phyloP scores from a whole-genome alignment of 2,329 filamentous ascomycete genomes.

The Arthrobotrys sphaeroides region DNA sequence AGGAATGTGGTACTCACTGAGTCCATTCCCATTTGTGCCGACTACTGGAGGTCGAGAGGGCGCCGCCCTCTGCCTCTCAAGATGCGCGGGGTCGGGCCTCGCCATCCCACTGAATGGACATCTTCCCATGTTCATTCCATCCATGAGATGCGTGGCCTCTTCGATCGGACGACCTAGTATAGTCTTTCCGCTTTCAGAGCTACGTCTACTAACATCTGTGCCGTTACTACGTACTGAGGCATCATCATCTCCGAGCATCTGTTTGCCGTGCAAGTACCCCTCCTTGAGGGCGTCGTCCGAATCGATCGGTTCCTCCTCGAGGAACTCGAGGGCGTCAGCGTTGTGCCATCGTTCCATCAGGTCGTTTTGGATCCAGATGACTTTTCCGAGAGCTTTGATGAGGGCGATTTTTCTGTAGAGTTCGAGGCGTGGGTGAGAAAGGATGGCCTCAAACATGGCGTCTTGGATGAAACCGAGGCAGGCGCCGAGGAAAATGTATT shows the following conservation, averaged over 20 bases:
- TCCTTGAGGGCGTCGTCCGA: conserved; percentile 67
- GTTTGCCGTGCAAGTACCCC: conserved; percentile 72
- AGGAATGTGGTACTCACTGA: conserved; percentile 47
- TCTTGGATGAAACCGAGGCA: conserved; percentile 80
- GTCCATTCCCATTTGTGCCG: conserved; percentile 21
- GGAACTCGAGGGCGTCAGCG: conserved; percentile 71
- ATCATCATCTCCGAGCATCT: conserved; percentile 65
- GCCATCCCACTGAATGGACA: conserved; percentile 57
- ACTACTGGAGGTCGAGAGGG: conserved; percentile 14
- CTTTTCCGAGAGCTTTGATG: conserved; percentile 78
- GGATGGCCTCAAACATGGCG: conserved; percentile 77
- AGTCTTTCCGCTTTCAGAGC: conserved; percentile 45
- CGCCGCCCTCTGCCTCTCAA: conserved; percentile 38
- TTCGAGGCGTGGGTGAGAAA: conserved; percentile 74
- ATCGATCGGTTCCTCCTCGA: conserved; percentile 61
- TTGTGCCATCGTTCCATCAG: conserved; percentile 85
- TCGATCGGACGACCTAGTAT: conserved; percentile 47
- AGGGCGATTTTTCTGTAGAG: conserved; percentile 76
- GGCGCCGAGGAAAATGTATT: conserved; percentile 80
- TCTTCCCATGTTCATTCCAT: conserved; percentile 41
- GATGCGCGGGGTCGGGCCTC: conserved; percentile 35
- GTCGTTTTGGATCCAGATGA: conserved; percentile 89
- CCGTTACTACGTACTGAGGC: conserved; percentile 57
- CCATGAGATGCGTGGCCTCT: conserved; percentile 51
- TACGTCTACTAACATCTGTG: conserved; percentile 38